Conservation (phyloP, 2,329 filamentous ascomycete species). For the Corinectria fuckeliana region DNA sequence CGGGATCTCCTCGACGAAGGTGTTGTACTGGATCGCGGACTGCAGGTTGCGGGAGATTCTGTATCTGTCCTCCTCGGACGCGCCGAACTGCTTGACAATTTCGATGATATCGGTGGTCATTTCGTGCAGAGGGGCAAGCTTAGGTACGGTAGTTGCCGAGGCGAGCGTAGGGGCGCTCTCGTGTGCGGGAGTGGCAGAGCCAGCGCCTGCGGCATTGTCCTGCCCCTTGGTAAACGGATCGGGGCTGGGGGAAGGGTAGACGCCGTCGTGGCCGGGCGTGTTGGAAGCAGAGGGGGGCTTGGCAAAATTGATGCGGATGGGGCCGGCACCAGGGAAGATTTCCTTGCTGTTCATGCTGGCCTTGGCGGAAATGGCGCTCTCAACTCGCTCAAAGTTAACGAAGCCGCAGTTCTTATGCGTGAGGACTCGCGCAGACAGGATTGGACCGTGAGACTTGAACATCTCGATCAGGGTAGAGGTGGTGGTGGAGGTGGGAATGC, state of each 20-base stretch:
- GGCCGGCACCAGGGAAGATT: conserved; percentile 95
- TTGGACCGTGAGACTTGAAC: conserved; percentile 91
- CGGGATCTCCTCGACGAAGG: conserved; percentile 85
- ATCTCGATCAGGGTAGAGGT: conserved; percentile 94
- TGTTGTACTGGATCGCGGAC: conserved; percentile 75
- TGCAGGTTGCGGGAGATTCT: conserved; percentile 78
- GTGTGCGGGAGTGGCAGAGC: conserved; percentile 41
- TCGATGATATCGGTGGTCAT: conserved; percentile 82
- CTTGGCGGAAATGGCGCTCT: conserved; percentile 90
- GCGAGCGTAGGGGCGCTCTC: conserved; percentile 44
- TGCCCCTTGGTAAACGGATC: conserved; percentile 75
- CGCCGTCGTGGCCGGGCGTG: conserved; percentile 86
- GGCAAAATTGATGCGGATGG: conserved; percentile 94
- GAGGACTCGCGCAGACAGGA: conserved; percentile 88
- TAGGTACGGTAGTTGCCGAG: conserved; percentile 57
- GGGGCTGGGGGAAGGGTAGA: conserved; percentile 89
- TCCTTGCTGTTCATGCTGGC: conserved; percentile 92
- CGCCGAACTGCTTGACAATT: conserved; percentile 89
- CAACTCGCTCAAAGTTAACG: conserved; percentile 92
- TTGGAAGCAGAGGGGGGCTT: conserved; percentile 91
- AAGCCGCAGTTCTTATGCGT: conserved; percentile 99
- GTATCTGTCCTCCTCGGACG: conserved; percentile 76
- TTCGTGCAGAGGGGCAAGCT: conserved; percentile 75
- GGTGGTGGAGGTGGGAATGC: conserved; percentile 95
- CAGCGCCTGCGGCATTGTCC: conserved; percentile 47